A percentile compares a stretch with the other conserved stretches of the same genome.
Conservation (phyloP, 78 protist genomes). For the Diacronema lutheri region DNA sequence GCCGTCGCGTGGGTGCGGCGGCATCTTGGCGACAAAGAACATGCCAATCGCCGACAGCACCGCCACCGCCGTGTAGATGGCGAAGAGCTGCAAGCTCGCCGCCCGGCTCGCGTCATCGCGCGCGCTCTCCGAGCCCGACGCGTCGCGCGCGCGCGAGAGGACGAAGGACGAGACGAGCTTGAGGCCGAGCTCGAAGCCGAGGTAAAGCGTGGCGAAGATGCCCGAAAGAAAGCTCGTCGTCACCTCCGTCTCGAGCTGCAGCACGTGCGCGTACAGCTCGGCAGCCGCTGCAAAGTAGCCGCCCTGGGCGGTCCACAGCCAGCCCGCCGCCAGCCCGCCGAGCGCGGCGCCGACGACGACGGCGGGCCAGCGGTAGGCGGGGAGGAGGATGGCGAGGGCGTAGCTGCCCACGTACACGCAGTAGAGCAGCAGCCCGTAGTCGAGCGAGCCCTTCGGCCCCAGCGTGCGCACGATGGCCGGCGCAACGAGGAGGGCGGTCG, state of each 20-base stretch:
- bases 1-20: too few species aligned
- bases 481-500: constrained; percentile 22
- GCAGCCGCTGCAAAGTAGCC: constrained; percentile 1
- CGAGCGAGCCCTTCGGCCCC: background rate
- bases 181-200: background rate
- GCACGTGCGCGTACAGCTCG: background rate
- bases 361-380: background rate
- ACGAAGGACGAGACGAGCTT: too few species aligned
- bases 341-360: background rate
- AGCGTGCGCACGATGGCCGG: background rate
- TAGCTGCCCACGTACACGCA: background rate
- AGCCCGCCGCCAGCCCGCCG: constrained; percentile 43
- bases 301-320: constrained; percentile 41
- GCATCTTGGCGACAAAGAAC: too few species aligned
- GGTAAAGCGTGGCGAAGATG: background rate
- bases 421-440: background rate
- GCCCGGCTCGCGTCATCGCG: too few species aligned
- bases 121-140: too few species aligned
- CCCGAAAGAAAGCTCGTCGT: background rate
- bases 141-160: too few species aligned
- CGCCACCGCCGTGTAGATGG: too few species aligned
- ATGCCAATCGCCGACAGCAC: too few species aligned
- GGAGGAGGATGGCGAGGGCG: background rate
- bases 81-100: too few species aligned
- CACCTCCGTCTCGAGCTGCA: background rate